Conservation (phyloP, 306 rosid genomes). For the Cucurbita maxima region DNA sequence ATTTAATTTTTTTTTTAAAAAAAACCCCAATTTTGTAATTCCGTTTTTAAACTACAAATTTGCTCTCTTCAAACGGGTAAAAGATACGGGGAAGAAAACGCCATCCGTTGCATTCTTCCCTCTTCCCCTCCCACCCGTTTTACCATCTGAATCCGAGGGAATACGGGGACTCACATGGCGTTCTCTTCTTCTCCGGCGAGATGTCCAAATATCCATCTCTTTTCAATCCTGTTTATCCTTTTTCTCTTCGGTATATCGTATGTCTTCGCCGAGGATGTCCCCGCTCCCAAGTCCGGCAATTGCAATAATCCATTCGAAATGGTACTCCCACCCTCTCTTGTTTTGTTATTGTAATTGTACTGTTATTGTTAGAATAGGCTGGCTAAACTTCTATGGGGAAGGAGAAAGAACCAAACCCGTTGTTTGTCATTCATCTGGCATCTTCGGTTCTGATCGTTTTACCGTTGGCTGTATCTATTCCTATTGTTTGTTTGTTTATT, state of each 20-base stretch:
- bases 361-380: background rate
- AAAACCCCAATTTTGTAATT: no score
- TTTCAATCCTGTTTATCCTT: conserved; percentile 14
- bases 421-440: background rate
- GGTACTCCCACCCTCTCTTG: conserved; percentile 23
- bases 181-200: conserved; percentile 10
- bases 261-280: conserved; percentile 27
- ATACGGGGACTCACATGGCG: conserved; percentile 16
- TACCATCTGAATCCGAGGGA: background rate
- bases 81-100: background rate
- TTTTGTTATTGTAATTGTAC: background rate
- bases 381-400: no score
- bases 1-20: no score
- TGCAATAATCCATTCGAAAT: conserved; percentile 60
- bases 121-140: background rate
- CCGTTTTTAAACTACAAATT: no score
- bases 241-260: conserved; percentile 15
- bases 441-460: background rate
- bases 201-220: background rate
- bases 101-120: background rate
- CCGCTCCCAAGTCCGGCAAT: conserved; percentile 23
- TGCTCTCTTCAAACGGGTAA: background rate
- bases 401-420: no score
- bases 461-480: background rate
- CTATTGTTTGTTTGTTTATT: background rate